These are phyloP conservation scores for Cladobotryum protrusum DNA, from an alignment of 2,329 filamentous ascomycete genomes.

Conservation along the genomic window DNA sequence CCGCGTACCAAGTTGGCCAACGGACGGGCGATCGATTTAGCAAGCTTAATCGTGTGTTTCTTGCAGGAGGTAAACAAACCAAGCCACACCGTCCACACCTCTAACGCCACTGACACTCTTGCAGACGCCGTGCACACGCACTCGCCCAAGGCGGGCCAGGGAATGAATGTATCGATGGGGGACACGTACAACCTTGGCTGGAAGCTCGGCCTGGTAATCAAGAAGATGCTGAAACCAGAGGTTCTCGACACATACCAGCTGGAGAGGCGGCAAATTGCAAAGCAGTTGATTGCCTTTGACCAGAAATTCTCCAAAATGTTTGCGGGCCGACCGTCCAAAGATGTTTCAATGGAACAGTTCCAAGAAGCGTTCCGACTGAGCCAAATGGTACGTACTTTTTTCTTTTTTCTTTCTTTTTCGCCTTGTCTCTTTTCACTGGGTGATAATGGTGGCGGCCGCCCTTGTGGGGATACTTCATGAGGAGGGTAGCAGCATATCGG, in stretches of 20 bases:
- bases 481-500: neutral
- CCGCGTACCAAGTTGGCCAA: conserved; percentile 56
- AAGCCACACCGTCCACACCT: conserved; percentile 46
- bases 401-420: no score
- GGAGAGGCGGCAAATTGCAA: conserved; percentile 53
- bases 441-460: neutral
- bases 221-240: conserved; percentile 33
- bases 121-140: conserved; percentile 48
- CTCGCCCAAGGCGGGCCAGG: conserved; percentile 60
- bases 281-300: conserved; percentile 60
- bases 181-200: conserved; percentile 51
- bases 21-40: conserved; percentile 54
- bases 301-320: conserved; percentile 52
- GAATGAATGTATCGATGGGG: conserved; percentile 69
- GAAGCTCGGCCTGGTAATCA: conserved; percentile 45
- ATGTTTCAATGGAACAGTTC: conserved; percentile 55
- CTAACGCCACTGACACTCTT: conserved; percentile 7
- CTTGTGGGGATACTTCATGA: neutral
- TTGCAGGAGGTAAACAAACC: conserved; percentile 51
- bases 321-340: conserved; percentile 50
- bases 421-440: neutral
- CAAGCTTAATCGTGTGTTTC: conserved; percentile 54
- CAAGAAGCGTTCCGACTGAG: conserved; percentile 54
- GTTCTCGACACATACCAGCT: conserved; percentile 45
- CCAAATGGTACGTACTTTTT: conserved; percentile 23